These are phyloP conservation scores for Ceratobasidium sp. DNA, from an alignment of 1,284 basidiomycete species.

Conservation along the genomic window DNA sequence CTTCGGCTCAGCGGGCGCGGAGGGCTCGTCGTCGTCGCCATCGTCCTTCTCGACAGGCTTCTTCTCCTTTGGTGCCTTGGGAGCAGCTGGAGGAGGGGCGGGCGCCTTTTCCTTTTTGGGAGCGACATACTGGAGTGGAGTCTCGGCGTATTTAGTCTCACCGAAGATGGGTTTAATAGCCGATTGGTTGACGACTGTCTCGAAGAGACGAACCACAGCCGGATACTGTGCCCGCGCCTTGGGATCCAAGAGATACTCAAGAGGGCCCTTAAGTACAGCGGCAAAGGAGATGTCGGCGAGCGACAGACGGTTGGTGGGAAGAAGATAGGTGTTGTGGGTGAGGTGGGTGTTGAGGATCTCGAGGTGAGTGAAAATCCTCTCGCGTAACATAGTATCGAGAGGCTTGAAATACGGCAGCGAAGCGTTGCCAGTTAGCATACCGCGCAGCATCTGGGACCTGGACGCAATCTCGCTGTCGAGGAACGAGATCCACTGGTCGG, in stretches of 20 bases:
- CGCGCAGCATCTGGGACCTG: too few relatives aligned
- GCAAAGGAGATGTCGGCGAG: conserved; percentile 89
- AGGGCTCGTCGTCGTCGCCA: conserved; percentile 68
- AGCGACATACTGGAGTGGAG: conserved; percentile 78
- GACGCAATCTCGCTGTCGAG: conserved; percentile 69
- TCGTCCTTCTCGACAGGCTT: conserved; percentile 74
- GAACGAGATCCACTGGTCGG: conserved; percentile 79
- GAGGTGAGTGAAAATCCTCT: conserved; percentile 70
- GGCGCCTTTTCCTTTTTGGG: conserved; percentile 69
- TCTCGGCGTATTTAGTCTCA: conserved; percentile 74
- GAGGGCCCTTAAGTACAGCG: conserved; percentile 67
- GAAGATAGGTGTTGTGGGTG: conserved; percentile 87
- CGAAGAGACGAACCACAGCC: conserved; percentile 85
- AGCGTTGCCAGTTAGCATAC: conserved; percentile 47
- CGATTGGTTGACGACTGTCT: conserved; percentile 89
- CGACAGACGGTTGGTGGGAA: conserved; percentile 89
- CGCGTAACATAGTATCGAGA: conserved; percentile 66
- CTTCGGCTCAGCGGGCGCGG: conserved; percentile 77
- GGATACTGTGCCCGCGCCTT: conserved; percentile 75
- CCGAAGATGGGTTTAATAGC: conserved; percentile 78
- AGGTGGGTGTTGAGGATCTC: conserved; percentile 82
- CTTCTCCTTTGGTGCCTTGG: conserved; percentile 72
- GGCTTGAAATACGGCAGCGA: conserved; percentile 58
- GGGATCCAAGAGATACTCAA: conserved; percentile 73
- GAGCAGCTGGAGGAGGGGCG: conserved; percentile 58